Conservation (phyloP, 2,329 filamentous ascomycete genomes). For the Onygena corvina region DNA sequence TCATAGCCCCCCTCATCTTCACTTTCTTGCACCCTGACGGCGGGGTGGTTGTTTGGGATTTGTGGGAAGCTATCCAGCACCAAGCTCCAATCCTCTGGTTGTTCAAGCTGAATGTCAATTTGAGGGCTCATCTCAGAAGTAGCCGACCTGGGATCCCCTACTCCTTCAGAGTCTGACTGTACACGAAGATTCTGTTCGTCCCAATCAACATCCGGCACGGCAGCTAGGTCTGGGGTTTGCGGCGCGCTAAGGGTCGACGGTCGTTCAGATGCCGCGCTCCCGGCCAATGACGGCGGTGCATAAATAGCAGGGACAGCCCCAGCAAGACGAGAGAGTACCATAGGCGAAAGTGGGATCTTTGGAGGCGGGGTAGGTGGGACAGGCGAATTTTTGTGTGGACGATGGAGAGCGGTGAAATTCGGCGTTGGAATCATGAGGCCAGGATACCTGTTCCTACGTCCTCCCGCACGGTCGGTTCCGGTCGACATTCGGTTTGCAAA, state of each 20-base stretch:
- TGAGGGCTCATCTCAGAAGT: slow-evolving; percentile 21
- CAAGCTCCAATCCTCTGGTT: slow-evolving; percentile 48
- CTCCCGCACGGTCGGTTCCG: slow-evolving; percentile 29
- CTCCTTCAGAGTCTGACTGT: slow-evolving; percentile 24
- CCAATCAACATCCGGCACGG: slow-evolving; percentile 52
- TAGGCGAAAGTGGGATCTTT: slow-evolving; percentile 62
- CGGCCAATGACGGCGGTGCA: slow-evolving; percentile 77
- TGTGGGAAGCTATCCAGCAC: slow-evolving; percentile 32
- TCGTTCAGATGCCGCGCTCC: slow-evolving; percentile 78
- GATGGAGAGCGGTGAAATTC: slow-evolving; percentile 41
- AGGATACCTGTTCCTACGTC: slow-evolving; percentile 42
- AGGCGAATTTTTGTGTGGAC: slow-evolving; percentile 40
- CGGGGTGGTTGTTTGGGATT: slow-evolving; percentile 21
- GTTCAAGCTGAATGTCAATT: slow-evolving; percentile 31
- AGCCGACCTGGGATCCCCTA: slow-evolving; percentile 19
- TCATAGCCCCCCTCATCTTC: background rate
- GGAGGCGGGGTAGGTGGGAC: slow-evolving; percentile 39
- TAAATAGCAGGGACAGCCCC: slow-evolving; percentile 61
- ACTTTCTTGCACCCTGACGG: background rate
- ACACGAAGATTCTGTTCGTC: slow-evolving; percentile 28
- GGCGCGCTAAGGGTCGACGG: slow-evolving; percentile 72
- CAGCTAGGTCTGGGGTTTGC: slow-evolving; percentile 61
- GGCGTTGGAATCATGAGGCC: slow-evolving; percentile 47
- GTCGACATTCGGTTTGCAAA: slow-evolving; percentile 25
- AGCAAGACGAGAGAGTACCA: slow-evolving; percentile 59